A percentile compares a stretch with the other conserved stretches of the same genome.
Evolutionary conservation across 2,329 filamentous ascomycete species (phyloP).

Genomic region (Lachnellula suecica): DNA sequence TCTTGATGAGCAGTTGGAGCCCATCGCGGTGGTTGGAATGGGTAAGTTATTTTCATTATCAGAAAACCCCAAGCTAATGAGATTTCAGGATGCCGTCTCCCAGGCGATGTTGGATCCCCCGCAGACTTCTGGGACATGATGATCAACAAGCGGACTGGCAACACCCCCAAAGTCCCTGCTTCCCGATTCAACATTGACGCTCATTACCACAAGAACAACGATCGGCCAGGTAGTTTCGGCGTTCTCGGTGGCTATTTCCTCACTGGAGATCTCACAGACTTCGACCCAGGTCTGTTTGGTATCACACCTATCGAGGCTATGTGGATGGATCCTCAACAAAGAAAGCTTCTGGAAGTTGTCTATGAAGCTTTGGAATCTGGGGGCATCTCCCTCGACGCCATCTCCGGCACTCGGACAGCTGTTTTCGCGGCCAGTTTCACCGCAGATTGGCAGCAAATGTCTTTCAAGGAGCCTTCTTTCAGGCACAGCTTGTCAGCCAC

Average conservation of each 20-base stretch:
- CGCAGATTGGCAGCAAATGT: slow-evolving; percentile 15
- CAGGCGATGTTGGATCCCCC: slow-evolving; percentile 12
- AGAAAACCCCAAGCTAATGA: not conserved
- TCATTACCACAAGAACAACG: slow-evolving; percentile 9
- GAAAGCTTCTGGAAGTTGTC: slow-evolving; percentile 28
- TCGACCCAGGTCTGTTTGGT: slow-evolving; percentile 22
- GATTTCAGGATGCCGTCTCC: slow-evolving; percentile 11
- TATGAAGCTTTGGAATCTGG: slow-evolving; percentile 29
- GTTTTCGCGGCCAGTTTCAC: slow-evolving; percentile 20
- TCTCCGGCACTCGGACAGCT: slow-evolving; percentile 22
- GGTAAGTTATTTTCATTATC: slow-evolving; percentile 14
- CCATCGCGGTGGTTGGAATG: slow-evolving; percentile 37
- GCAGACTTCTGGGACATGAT: slow-evolving; percentile 5
- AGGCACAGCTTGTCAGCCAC: slow-evolving; percentile 27
- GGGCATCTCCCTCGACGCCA: slow-evolving; percentile 20
- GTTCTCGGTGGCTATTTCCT: slow-evolving; percentile 16
- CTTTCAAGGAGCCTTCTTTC: slow-evolving; percentile 11
- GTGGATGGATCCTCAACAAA: slow-evolving; percentile 29
- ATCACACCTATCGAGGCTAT: slow-evolving; percentile 21
- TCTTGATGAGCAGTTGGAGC: slow-evolving; percentile 11
- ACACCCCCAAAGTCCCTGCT: slow-evolving; percentile 26
- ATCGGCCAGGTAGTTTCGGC: slow-evolving; percentile 11
- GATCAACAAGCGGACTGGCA: not conserved
- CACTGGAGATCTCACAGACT: slow-evolving; percentile 9
- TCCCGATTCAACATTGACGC: slow-evolving; percentile 18